Percentiles rank a stretch among this genome's conserved stretches.
Conservation (phyloP, 1,284 basidiomycete species). For the Rhizoctonia solani region DNA sequence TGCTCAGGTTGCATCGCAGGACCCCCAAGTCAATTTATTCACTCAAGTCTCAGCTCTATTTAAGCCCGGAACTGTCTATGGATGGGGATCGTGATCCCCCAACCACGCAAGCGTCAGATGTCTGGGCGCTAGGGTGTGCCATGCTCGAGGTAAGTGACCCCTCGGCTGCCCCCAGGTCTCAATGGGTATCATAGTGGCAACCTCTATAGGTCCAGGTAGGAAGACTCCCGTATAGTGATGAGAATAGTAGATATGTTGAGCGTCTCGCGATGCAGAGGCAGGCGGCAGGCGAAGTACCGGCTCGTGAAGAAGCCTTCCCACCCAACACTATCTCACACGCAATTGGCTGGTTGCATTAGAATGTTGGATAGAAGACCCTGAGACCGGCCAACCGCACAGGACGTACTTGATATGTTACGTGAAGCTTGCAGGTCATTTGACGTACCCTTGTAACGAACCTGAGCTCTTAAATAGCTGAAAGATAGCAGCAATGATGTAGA, state of each 20-base stretch:
- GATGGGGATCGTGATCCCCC: not conserved
- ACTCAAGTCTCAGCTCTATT: not conserved
- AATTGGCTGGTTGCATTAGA: not conserved
- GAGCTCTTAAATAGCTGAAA: not conserved
- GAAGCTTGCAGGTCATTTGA: not conserved
- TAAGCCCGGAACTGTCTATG: slow-evolving; percentile 22
- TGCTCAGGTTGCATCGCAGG: not conserved
- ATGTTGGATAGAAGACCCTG: not conserved
- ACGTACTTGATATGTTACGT: not conserved
- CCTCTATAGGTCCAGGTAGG: too few species aligned
- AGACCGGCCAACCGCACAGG: not conserved
- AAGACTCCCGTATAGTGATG: too few species aligned
- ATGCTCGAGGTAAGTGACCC: slow-evolving; percentile 28
- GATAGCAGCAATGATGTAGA: too few species aligned
- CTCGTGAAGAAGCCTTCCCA: too few species aligned
- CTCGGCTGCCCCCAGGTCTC: too few species aligned
- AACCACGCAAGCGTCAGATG: slow-evolving; percentile 1
- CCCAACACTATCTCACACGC: not conserved
- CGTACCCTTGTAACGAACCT: not conserved
- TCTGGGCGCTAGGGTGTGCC: slow-evolving; percentile 22
- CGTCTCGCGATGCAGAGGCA: too few species aligned
- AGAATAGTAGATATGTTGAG: too few species aligned
- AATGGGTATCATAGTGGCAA: too few species aligned
- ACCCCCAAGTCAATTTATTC: not conserved
- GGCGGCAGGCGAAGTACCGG: too few species aligned